phyloP scores from a whole-genome alignment of 352 stramenopile genomes.

The Phytophthora colocasiae region DNA sequence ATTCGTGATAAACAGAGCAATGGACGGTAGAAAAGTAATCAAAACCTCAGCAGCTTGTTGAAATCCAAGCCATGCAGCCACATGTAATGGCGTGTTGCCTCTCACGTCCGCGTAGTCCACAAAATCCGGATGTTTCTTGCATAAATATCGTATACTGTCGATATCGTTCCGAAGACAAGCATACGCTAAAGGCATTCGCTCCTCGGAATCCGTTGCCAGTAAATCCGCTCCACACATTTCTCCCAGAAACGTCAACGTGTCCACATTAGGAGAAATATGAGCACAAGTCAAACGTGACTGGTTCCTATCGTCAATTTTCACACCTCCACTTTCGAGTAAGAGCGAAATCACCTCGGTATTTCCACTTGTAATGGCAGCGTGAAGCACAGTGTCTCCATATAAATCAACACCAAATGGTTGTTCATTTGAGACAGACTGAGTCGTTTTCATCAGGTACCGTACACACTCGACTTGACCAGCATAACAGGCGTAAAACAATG shows the following conservation, averaged over 20 bases:
- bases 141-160: constrained; percentile 62
- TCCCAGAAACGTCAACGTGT: constrained; percentile 46
- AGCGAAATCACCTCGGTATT: constrained; percentile 38
- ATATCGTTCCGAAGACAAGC: constrained; percentile 62
- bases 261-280: constrained; percentile 54
- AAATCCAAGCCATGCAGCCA: constrained; percentile 56
- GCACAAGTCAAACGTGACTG: constrained; percentile 40
- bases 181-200: constrained; percentile 68
- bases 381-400: constrained; percentile 69
- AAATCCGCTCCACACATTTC: constrained; percentile 56
- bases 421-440: constrained; percentile 4
- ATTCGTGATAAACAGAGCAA: constrained; percentile 67
- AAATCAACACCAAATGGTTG: constrained; percentile 36
- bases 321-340: constrained; percentile 49
- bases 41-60: constrained; percentile 42
- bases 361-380: constrained; percentile 57
- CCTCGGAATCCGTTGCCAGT: constrained; percentile 57
- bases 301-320: constrained; percentile 56
- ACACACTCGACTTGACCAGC: constrained; percentile 56
- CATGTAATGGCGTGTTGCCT: constrained; percentile 75
- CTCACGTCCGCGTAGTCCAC: constrained; percentile 70
- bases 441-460: constrained; percentile 43
- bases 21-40: constrained; percentile 43
- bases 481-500: constrained; percentile 81
- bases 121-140: constrained; percentile 61